Evolutionary conservation across 129 eudicot species (phyloP), one percentile per base, ranked within the genome.

Genomic region (Heracleum sosnowskyi): DNA sequence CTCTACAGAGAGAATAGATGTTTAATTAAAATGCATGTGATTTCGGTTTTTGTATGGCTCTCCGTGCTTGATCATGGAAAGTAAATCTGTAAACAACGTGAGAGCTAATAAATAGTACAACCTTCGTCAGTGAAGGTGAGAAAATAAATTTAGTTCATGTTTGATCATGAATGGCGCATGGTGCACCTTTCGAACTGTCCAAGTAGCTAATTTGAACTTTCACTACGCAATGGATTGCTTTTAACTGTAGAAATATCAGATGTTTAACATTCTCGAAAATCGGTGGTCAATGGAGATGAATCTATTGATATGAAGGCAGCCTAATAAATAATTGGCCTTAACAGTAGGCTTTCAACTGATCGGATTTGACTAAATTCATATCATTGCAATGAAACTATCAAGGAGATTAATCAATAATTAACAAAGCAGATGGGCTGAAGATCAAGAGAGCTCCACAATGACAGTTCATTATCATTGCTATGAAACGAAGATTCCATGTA

Each of bases 351-450:
- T n/a, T n/a, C n/a, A n/a, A n/a, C n/a, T n/a, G n/a, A 40, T 40
- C 44, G 44, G 44, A 40, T 40, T 40, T 7, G 44, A 40, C 44
- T 40, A 6, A 40, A 40, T 40, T 7, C 44, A 40, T 40, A 40
- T 7, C 44, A 40, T 6, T 6, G 11, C 44, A 18, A 49, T 5
- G 0, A 7, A 60, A 60, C 29, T 55, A 11, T 16, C 64, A 24
- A 60, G 68, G 68, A 26, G 33, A 60, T 60, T n/a, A 2, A 60
- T 60, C 33, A 60, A 60, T 78, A 90, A 79, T 49, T 88, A 78
- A 90, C 92, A 76, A 73, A 90, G 76, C 96, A 88, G n/a, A 88
- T 86, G 40, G 90, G 86, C 31, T 81, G 90, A 51, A 90, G 92
- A 86, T 90, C 96, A 53, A 90, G 85, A 33, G 92, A 86, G 84